Base-by-base conservation (phyloP, 345 rosid species). In the Lepidium africanum region DNA sequence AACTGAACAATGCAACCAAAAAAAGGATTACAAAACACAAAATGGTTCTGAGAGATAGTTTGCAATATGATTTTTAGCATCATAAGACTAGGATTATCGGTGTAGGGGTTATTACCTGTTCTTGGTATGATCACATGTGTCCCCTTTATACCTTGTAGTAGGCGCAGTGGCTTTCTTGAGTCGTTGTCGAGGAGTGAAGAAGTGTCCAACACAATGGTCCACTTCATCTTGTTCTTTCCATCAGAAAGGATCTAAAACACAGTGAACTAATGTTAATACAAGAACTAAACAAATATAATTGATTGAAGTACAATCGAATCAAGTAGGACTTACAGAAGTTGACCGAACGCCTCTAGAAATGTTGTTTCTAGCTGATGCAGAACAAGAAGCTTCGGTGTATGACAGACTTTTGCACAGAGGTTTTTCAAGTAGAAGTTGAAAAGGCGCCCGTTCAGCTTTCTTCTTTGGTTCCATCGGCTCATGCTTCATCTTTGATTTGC, bases 81-180 rank as follows among this genome's bases (percentile, higher is more conserved):
- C 23, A 12, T 54, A 54, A 33, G 59, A 54, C 25, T 7, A 41
- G 0, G 32, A 42, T 10, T 51, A 32, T 16, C 9, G 6, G 36
- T 39, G 37, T 38, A 19, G 4, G 6, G 36, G 25, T 16, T 47
- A 39, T 78, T 86, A 91, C 99, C 96, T 46, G 72, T 86, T 76
- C 89, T 79, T 56, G 96, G 96, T 65, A 91, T 69, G 73, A 87
- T 67, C 64, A 94, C 49, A 23, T 60, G 86, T 47, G 97, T 94
- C 49, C 93, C 83, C 76, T 83, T 89, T 69, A 94, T 86, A 72
- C 97, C 99, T 82, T 86, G 88, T 63, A 94, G 82, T 48, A 91
- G 85, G 80, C 85, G 86, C 49, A 91, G 70, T 42, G 93, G 76
- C 77, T 82, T 87, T 79, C 85, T 82, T 16, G 93, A 86, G 39